Base-by-base conservation (phyloP, 1,284 basidiomycete species). In the Puccinia hordei region DNA sequence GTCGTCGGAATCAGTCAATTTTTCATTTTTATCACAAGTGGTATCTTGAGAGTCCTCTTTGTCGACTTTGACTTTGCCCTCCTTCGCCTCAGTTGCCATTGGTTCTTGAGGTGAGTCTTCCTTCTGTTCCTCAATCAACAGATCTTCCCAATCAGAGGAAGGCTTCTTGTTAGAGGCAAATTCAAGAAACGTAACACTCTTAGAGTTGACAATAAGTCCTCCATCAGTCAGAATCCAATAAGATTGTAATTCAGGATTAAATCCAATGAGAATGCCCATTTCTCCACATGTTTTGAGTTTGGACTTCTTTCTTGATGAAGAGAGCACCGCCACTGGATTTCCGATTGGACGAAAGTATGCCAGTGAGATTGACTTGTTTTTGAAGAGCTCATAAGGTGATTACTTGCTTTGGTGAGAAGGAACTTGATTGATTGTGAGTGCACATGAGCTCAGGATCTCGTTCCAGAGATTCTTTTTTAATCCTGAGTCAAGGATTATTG, bases 371-470 rank as follows among this genome's bases (percentile, higher is more conserved):
- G 44, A n/a, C 15, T 53, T 5, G 17, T 19, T 19, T 22, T 71
- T 53, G 27, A 71, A 71, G 17, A 73, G 17, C 22, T 41, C 38
- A 51, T 73, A 55, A n/a, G 72, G 72, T 10, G 35, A 73, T 44
- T 73, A 59, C 12, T 57, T 73, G 13, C 33, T 59, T 22, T 19
- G 13, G 30, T 38, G 53, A n/a, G n/a, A n/a, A n/a, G n/a, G n/a
- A n/a, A n/a, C n/a, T n/a, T n/a, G n/a, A n/a, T n/a, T n/a, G n/a
- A 30, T 53, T 22, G 3, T 53, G 72, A 73, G 33, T 2, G 33
- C 15, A 5, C n/a, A n/a, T 1, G 33, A n/a, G 33, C 51, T 41
- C 8, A 73, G 41, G 27, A 51, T 27, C 27, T 73, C 35, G 19
- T 57, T 41, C 72, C 51, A 73, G 4, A 35, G 41, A 55, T 57